Evolutionary conservation across 2,329 filamentous ascomycete genomes (phyloP), one percentile per base, ranked within the genome.

Genomic region (Geoglossum cookeanum): DNA sequence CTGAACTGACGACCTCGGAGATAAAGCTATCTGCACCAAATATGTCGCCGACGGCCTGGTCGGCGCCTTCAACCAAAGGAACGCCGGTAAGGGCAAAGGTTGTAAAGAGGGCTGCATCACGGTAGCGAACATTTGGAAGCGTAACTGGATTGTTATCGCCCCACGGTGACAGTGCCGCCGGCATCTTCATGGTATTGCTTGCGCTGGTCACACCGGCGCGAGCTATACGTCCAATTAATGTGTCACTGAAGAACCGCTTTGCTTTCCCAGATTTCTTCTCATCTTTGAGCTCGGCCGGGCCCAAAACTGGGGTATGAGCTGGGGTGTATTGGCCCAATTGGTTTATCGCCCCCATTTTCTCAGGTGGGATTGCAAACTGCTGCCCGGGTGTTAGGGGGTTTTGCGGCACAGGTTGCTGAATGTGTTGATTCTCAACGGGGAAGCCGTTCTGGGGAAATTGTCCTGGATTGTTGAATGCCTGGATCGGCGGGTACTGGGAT

Each of bases 91-190:
- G 65, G 9, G 66, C 67, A 57, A 69, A 69, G 1, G 67, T 68
- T 11, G 66, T 68, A 60, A 69, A 68, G 58, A 69, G 65, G 3
- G 68, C 63, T 4, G 68, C 67, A 55, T 70, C 68, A 55, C 68
- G 65, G 60, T 69, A 68, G 33, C 68, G 68, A 1, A 70, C 67
- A 58, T 70, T 70, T 49, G 68, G 68, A 4, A 69, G 63, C 0
- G 68, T 69, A 17, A 70, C 67, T 2, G 68, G 67, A 56, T 69
- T 70, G 59, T 70, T 70, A 59, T 69, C 68, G 35, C 68, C 68
- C 68, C 68, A 70, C 2, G 68, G 68, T 9, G 65, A 67, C 1
- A 70, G 61, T 0, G 64, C 59, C 3, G 63, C 61, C 13, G 67
- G 65, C 63, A 69, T 67, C 51, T 68, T 68, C 44, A 67, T 51